A percentile compares a stretch with the other conserved stretches of the same genome.
Conservation (phyloP, 2,329 filamentous ascomycete species). For the Neofusicoccum sp. region DNA sequence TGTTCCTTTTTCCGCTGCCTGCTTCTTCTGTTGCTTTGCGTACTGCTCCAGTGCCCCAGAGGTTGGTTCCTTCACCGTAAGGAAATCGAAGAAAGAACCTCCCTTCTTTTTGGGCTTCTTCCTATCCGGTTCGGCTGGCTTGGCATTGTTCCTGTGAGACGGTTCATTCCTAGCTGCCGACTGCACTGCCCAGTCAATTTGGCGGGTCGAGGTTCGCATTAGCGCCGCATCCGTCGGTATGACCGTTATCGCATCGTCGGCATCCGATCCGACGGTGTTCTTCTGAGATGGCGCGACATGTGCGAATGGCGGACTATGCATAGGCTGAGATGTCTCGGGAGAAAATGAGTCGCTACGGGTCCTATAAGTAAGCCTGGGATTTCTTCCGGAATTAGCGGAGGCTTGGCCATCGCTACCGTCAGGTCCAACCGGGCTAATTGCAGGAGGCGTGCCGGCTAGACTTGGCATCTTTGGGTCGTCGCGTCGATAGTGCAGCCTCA, state of each 20-base stretch:
- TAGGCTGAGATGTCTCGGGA: background rate
- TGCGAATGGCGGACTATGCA: background rate
- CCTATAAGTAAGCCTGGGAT: conserved; percentile 14
- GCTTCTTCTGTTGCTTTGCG: conserved; percentile 40
- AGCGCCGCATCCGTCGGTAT: background rate
- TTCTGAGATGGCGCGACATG: background rate
- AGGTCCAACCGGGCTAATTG: background rate
- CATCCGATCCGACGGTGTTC: background rate
- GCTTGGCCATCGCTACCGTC: background rate
- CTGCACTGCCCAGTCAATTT: conserved; percentile 5
- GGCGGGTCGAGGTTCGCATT: background rate
- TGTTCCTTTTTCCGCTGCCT: conserved; percentile 22
- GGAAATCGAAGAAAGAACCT: conserved; percentile 43
- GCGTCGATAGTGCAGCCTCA: background rate
- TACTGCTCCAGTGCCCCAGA: conserved; percentile 47
- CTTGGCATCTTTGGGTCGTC: background rate
- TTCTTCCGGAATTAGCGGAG: background rate
- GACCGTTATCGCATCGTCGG: conserved; percentile 4
- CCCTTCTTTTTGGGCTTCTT: conserved; percentile 23
- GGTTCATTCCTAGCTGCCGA: background rate
- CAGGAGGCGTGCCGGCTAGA: background rate
- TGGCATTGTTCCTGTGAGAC: background rate
- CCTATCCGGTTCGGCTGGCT: background rate
- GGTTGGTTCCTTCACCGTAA: conserved; percentile 51
- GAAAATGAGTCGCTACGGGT: conserved; percentile 3